These are phyloP conservation scores for Colletotrichum melonis DNA, from an alignment of 2,329 filamentous ascomycete species.

Conservation along the genomic window DNA sequence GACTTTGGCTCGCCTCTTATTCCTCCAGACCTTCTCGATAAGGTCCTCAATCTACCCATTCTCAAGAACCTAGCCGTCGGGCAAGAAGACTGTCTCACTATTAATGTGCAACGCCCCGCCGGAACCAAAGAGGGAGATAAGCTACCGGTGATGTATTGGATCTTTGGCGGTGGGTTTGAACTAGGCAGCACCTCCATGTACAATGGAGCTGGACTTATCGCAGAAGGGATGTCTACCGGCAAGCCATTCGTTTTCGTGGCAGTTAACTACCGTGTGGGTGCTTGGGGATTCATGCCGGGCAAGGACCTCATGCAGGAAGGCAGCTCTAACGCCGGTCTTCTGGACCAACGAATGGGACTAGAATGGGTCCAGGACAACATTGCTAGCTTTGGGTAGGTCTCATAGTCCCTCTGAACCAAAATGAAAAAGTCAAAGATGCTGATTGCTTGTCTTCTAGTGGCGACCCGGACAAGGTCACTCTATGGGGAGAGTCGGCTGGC, in stretches of 20 bases:
- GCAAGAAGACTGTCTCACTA: slow-evolving; percentile 49
- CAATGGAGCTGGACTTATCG: slow-evolving; percentile 39
- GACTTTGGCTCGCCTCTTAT: slow-evolving; percentile 39
- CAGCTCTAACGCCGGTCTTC: slow-evolving; percentile 45
- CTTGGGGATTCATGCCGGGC: slow-evolving; percentile 44
- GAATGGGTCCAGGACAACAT: slow-evolving; percentile 51
- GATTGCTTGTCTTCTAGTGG: slow-evolving; percentile 51
- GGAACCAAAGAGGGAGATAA: slow-evolving; percentile 37
- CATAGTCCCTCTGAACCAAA: too few relatives aligned
- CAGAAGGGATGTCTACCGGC: slow-evolving; percentile 45
- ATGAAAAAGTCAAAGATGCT: background rate
- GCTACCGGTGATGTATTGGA: slow-evolving; percentile 30
- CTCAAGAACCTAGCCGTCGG: slow-evolving; percentile 16
- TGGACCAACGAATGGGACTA: slow-evolving; percentile 48
- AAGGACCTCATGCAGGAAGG: slow-evolving; percentile 61
- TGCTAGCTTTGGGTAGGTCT: slow-evolving; percentile 43
- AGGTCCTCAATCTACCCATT: slow-evolving; percentile 16
- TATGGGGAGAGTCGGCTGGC: slow-evolving; percentile 72
- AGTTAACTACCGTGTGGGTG: slow-evolving; percentile 45
- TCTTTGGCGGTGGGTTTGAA: slow-evolving; percentile 31
- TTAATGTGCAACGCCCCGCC: slow-evolving; percentile 47
- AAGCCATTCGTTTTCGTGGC: slow-evolving; percentile 44
- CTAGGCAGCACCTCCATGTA: slow-evolving; percentile 30
- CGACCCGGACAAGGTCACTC: slow-evolving; percentile 71
- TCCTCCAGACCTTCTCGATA: slow-evolving; percentile 37